Percentiles rank a stretch among this genome's conserved stretches.
Conservation (phyloP, 306 rosid genomes). For the Geum urbanum region DNA sequence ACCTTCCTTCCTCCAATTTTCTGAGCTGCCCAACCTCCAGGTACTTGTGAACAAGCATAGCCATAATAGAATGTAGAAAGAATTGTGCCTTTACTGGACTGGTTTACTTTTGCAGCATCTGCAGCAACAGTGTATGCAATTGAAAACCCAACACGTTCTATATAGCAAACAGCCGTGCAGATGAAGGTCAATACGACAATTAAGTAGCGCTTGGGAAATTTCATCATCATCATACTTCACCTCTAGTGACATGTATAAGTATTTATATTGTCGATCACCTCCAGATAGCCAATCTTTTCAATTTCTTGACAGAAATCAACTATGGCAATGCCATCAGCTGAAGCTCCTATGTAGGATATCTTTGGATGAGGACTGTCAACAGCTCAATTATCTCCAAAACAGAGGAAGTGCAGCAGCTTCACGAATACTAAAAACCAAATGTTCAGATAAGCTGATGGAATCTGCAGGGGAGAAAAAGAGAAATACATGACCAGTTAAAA, state of each 20-base stretch:
- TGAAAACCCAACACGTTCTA: conserved; percentile 92
- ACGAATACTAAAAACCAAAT: background rate
- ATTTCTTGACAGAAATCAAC: background rate
- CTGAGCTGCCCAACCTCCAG: conserved; percentile 96
- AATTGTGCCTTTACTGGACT: conserved; percentile 76
- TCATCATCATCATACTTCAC: conserved; percentile 38
- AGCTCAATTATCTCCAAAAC: background rate
- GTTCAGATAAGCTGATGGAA: background rate
- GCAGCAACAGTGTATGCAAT: conserved; percentile 93
- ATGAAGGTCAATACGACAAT: conserved; percentile 82
- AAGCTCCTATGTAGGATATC: background rate
- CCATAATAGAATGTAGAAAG: conserved; percentile 93
- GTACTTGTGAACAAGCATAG: conserved; percentile 93
- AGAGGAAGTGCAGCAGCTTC: conserved; percentile 2
- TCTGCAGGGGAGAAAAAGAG: background rate
- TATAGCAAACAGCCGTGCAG: conserved; percentile 86
- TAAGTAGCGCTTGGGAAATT: conserved; percentile 64
- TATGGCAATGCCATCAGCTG: background rate
- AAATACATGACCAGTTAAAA: background rate
- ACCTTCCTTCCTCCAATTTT: conserved; percentile 79
- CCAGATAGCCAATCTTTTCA: background rate
- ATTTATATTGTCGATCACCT: conserved; percentile 4
- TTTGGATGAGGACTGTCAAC: background rate
- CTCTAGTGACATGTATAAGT: background rate
- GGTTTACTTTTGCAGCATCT: conserved; percentile 62